Evolutionary conservation across 139 green algal species (phyloP).

Genomic region (Ulvella scutata): DNA sequence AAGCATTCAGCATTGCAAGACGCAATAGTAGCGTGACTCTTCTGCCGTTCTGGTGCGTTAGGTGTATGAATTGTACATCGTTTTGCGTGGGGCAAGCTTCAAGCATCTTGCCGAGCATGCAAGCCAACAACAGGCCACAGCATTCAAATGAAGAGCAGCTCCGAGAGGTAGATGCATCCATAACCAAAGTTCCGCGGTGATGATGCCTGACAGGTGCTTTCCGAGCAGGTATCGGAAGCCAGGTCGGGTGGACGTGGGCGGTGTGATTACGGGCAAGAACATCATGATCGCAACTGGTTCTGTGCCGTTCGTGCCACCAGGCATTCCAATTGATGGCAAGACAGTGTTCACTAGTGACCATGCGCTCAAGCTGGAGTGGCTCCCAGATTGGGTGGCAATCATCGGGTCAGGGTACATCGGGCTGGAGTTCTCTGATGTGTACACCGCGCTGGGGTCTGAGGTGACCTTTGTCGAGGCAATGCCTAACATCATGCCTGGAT

Average conservation of each 20-base stretch:
- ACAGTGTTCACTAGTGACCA: constrained; percentile 98
- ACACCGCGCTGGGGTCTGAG: constrained; percentile 86
- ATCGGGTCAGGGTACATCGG: constrained; percentile 98
- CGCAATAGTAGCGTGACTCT: too few species aligned
- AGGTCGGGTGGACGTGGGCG: constrained; percentile 81
- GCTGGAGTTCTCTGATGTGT: constrained; percentile 97
- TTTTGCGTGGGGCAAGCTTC: too few species aligned
- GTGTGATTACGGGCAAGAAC: constrained; percentile 70
- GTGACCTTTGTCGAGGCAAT: constrained; percentile 98
- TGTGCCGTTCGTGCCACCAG: constrained; percentile 92
- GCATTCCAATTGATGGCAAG: constrained; percentile 97
- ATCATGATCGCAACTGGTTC: constrained; percentile 97
- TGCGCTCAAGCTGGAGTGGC: constrained; percentile 96
- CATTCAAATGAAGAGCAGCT: too few species aligned
- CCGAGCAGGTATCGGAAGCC: constrained; percentile 83
- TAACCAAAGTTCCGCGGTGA: too few species aligned
- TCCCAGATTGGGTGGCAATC: constrained; percentile 96
- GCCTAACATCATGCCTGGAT: constrained; percentile 93
- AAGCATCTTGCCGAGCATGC: too few species aligned
- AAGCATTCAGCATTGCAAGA: too few species aligned
- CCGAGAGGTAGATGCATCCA: too few species aligned
- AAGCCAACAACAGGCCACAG: too few species aligned
- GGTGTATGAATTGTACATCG: too few species aligned
- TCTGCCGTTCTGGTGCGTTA: too few species aligned
- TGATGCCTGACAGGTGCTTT: too few species aligned